phyloP scores from a whole-genome alignment of 2,329 filamentous ascomycete genomes.

The Fusarium pilosicola region DNA sequence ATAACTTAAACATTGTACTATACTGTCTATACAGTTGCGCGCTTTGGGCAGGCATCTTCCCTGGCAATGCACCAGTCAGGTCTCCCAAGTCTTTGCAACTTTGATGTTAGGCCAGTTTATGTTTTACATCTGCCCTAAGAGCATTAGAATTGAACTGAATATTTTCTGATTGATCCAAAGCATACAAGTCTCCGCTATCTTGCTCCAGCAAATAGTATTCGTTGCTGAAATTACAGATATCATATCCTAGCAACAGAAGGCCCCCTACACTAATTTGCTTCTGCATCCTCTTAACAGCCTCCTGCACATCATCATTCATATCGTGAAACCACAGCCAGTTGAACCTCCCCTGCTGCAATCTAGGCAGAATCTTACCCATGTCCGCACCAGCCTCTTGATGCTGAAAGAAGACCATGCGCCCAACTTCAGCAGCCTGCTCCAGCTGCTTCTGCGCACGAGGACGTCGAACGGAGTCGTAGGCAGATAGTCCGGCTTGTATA shows the following conservation, averaged over 20 bases:
- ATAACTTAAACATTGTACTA: too few species aligned
- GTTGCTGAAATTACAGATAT: background rate
- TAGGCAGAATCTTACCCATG: background rate
- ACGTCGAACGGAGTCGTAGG: background rate
- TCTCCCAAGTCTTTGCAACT: background rate
- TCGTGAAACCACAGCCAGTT: background rate
- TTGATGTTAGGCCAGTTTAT: background rate
- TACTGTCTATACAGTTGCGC: too few species aligned
- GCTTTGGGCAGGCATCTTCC: too few species aligned
- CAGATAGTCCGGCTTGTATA: background rate
- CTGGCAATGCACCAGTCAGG: too few species aligned
- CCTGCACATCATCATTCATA: background rate
- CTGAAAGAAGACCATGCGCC: background rate
- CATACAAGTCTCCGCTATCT: rapidly evolving
- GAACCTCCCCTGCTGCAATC: background rate
- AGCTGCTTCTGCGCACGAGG: background rate
- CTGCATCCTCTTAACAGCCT: background rate
- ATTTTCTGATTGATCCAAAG: rapidly evolving
- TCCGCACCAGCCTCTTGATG: background rate
- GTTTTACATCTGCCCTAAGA: too few species aligned
- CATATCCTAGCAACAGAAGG: background rate
- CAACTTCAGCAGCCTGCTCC: background rate
- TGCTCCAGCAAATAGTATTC: rapidly evolving
- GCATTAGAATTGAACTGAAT: background rate
- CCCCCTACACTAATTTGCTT: background rate